These are phyloP conservation scores for Rhizopus sp. DNA, from an alignment of 371 early-diverging fungal species.

Conservation along the genomic window DNA sequence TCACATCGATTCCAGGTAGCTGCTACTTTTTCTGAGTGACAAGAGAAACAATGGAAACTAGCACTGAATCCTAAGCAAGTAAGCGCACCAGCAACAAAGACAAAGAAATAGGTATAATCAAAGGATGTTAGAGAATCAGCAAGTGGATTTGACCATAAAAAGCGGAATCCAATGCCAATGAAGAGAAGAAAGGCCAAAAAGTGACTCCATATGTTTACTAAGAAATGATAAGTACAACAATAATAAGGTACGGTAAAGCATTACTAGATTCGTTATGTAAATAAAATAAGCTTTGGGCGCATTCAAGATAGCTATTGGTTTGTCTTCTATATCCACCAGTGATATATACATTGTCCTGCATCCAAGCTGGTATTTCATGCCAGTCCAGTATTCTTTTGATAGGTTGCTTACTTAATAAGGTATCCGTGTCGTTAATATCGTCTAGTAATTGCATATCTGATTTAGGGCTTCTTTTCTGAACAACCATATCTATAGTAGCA, in stretches of 20 bases:
- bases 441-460: neutral
- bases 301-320: slow-evolving; percentile 70
- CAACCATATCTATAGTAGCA: neutral
- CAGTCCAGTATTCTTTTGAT: slow-evolving; percentile 17
- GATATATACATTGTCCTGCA: slow-evolving; percentile 72
- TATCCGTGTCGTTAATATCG: slow-evolving; percentile 13
- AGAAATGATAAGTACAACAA: neutral
- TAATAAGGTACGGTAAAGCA: neutral
- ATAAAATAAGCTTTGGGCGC: slow-evolving; percentile 75
- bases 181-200: slow-evolving; percentile 73
- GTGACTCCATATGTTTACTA: slow-evolving; percentile 88
- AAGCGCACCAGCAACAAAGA: slow-evolving; percentile 73
- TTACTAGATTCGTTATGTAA: slow-evolving; percentile 89
- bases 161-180: slow-evolving; percentile 54
- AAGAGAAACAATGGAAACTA: slow-evolving; percentile 83
- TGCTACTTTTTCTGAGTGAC: slow-evolving; percentile 79
- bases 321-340: slow-evolving; percentile 80
- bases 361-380: slow-evolving; percentile 71
- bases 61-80: slow-evolving; percentile 81
- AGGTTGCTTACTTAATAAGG: slow-evolving; percentile 8
- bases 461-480: slow-evolving; percentile 1
- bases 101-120: slow-evolving; percentile 68
- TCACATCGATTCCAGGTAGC: slow-evolving; percentile 82
- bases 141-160: slow-evolving; percentile 45
- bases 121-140: slow-evolving; percentile 52